Percentiles rank a stretch among this genome's conserved stretches.
Evolutionary conservation across 345 rosid species (phyloP).

Genomic region (Brassica nigra): DNA sequence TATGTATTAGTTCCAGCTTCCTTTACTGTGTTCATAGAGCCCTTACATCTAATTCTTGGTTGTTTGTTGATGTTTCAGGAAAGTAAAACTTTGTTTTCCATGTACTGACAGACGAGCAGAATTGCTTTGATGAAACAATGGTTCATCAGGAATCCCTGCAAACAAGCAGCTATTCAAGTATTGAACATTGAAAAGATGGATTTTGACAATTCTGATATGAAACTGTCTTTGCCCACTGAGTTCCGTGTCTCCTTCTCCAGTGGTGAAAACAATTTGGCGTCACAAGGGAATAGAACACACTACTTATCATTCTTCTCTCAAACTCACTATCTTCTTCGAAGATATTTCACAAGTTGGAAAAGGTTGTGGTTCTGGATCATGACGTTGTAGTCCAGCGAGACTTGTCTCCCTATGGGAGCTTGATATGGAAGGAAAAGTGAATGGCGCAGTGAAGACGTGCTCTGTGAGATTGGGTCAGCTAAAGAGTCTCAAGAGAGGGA

Average conservation of each 20-base stretch:
- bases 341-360: constrained; percentile 66
- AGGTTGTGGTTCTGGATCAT: constrained; percentile 81
- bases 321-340: constrained; percentile 77
- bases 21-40: constrained; percentile 23
- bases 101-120: constrained; percentile 83
- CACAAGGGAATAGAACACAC: constrained; percentile 55
- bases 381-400: constrained; percentile 90
- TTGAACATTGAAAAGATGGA: constrained; percentile 64
- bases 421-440: constrained; percentile 80
- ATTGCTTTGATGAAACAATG: constrained; percentile 82
- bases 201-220: constrained; percentile 47
- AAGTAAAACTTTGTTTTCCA: constrained; percentile 79
- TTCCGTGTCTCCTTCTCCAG: constrained; percentile 45
- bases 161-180: constrained; percentile 66
- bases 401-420: constrained; percentile 75
- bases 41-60: constrained; percentile 32
- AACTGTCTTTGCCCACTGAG: constrained; percentile 70
- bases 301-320: constrained; percentile 76
- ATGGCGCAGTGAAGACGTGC: constrained; percentile 71
- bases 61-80: constrained; percentile 64
- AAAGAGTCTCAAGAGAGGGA: constrained; percentile 50
- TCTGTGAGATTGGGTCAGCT: constrained; percentile 72
- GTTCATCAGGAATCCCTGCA: constrained; percentile 70
- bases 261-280: constrained; percentile 5
- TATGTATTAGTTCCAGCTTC: constrained; percentile 38